Conservation (phyloP, 1,139 yeast species). For the Geotrichum citri-aurantii region DNA sequence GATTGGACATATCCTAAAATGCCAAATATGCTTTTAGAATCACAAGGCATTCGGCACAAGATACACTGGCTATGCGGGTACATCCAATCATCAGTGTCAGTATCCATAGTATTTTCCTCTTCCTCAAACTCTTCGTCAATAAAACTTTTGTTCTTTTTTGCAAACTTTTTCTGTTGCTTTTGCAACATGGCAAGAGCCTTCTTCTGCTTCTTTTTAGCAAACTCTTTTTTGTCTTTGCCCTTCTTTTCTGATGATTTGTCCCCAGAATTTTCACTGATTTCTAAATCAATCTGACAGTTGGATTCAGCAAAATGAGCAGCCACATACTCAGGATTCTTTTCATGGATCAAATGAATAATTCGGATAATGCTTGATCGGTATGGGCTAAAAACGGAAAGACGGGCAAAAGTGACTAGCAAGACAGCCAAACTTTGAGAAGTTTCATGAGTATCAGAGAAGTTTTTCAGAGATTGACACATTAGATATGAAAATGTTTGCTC, state of each 20-base stretch:
- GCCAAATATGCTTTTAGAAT: slow-evolving; percentile 69
- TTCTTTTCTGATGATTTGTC: slow-evolving; percentile 17
- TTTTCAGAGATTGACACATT: neutral
- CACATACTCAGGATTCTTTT: slow-evolving; percentile 16
- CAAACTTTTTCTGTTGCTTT: slow-evolving; percentile 69
- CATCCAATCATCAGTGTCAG: slow-evolving; percentile 47
- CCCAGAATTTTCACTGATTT: slow-evolving; percentile 7
- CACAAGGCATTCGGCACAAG: slow-evolving; percentile 78
- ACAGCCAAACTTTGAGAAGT: slow-evolving; percentile 6
- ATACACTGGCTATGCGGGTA: slow-evolving; percentile 81
- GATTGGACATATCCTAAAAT: slow-evolving; percentile 56
- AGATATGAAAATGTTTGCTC: neutral
- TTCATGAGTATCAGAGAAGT: neutral
- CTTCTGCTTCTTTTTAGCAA: slow-evolving; percentile 68
- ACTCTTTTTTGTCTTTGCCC: slow-evolving; percentile 17
- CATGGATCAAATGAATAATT: slow-evolving; percentile 19
- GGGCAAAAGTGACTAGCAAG: slow-evolving; percentile 14
- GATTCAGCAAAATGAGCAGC: slow-evolving; percentile 6
- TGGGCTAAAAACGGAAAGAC: neutral
- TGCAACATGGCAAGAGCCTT: slow-evolving; percentile 67
- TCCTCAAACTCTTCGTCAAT: slow-evolving; percentile 32
- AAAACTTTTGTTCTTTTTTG: slow-evolving; percentile 38
- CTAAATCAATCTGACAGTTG: slow-evolving; percentile 11
- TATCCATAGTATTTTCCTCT: slow-evolving; percentile 36
- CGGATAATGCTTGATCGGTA: slow-evolving; percentile 11